Base-by-base conservation (phyloP, 1,284 basidiomycete genomes). In the Marasmius fiardii region DNA sequence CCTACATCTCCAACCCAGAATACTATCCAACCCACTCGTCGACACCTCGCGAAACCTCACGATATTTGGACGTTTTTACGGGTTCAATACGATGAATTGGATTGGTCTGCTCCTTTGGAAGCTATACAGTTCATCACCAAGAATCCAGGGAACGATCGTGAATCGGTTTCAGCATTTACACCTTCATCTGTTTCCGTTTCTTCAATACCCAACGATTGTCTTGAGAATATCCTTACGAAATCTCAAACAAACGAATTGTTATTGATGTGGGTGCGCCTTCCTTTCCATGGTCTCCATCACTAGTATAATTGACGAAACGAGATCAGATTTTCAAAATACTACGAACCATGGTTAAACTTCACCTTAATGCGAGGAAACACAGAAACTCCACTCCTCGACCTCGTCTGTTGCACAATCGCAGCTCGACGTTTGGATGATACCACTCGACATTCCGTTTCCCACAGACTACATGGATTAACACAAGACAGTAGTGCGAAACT, bases 61-160 rank as follows among this genome's bases (percentile, higher is more conserved):
- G 37, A 31, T 6, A 33, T 61, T 14, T 61, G 60, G 60, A 31
- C 43, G 14, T 61, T 57, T 47, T n/a, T 58, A 26, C 48, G 50
- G 3, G 34, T 28, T 26, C 53, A 51, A 7, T 28, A 35, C 28
- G 49, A 44, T 6, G 28, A 44, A 2, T 43, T 63, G 8, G 64
- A 65, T 53, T 67, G 65, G 65, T 57, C 59, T 14, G 61, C 63
- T 11, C 65, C 65, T n/a, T 56, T 65, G 55, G 54, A 62, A 23
- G 63, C 64, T 1, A 63, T 66, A 4, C 60, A 63, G 37, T 7
- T n/a, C 8, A 31, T 45, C 48, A 14, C 50, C 1, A 43, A 48
- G 18, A 39, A 39, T 24, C 31, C 53, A 26, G 35, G 49, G 18
- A 48, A 11, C 3, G 8, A 60, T n/a, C n/a, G n/a, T n/a, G n/a